Base-by-base conservation (phyloP, 176 grass and related monocot species). In the Musa itinerans region DNA sequence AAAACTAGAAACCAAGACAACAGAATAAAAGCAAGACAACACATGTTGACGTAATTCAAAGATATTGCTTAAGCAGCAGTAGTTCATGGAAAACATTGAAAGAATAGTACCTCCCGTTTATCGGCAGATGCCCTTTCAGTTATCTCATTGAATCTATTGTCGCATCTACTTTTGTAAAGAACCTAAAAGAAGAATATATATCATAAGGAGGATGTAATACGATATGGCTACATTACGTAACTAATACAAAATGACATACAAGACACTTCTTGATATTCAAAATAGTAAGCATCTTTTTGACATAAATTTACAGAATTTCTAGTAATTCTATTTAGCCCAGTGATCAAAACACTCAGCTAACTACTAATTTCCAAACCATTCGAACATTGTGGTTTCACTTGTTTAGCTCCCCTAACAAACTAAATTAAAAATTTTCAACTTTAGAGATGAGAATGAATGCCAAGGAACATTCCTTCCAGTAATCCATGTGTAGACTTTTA, bases 141-240 rank as follows among this genome's bases (percentile, higher is more conserved):
- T 55, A 99, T 84, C 88, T 99, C 96, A 81, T 95, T 99, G 58
- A 89, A 20, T 85, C 96, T 94, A 87, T 92, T 94, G 62, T 99
- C 96, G 54, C 96, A 99, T 84, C 91, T 94, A 88, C 96, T 99
- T 81, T 99, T 99, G 91, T 99, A 99, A 73, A 99, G 88, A 86
- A 99, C 85, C 96, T 99, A 84, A 8, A 56, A 82, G 77, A 69
- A 50, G 16, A 83, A 73, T 9, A 34, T 80, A 48, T 83, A 62
- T 87, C 63, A 54, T 14, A 8, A 83, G 63, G 26, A 84, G 20
- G 14, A 80, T 8, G 53, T 74, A 78, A 85, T 78, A 83, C 22
- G 21, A 15, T 16, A 57, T 15, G 7, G 6, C 17, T 21, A 61
- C 9, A 61, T 17, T 61, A 8, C 17, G 19, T n/a, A 9, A 61